A percentile compares a stretch with the other conserved stretches of the same genome.
Evolutionary conservation across 768 basidiomycete species (phyloP).

Genomic region (Pisolithus microcarpus): DNA sequence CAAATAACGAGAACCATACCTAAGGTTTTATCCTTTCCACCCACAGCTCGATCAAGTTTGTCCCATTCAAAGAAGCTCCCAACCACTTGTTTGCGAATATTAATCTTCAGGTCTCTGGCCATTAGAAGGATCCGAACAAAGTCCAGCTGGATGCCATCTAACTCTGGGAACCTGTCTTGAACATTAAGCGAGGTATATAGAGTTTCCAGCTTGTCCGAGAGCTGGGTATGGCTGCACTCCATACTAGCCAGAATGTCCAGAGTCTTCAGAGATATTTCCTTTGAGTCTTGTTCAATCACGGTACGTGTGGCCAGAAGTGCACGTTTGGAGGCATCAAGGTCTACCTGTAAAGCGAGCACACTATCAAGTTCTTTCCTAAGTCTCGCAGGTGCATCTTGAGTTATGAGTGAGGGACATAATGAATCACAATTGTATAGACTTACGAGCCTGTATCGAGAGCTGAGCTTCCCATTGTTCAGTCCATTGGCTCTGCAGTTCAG

Average conservation of each 20-base stretch:
- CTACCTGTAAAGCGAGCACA: slow-evolving; percentile 25
- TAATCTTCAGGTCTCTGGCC: slow-evolving; percentile 34
- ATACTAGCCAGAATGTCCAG: slow-evolving; percentile 15
- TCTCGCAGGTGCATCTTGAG: slow-evolving; percentile 23
- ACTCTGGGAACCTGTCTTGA: slow-evolving; percentile 25
- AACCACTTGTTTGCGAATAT: slow-evolving; percentile 28
- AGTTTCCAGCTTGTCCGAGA: slow-evolving; percentile 21
- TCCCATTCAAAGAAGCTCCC: slow-evolving; percentile 34
- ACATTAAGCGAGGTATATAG: slow-evolving; percentile 32
- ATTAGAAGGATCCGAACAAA: slow-evolving; percentile 29
- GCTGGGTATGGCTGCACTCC: slow-evolving; percentile 11
- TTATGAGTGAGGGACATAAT: slow-evolving; percentile 8
- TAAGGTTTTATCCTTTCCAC: slow-evolving; percentile 20
- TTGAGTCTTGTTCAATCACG: slow-evolving; percentile 1
- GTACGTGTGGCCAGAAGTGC: slow-evolving; percentile 11
- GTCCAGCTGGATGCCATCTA: slow-evolving; percentile 20
- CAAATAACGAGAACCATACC: neutral
- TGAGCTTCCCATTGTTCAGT: neutral
- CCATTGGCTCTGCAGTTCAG: neutral
- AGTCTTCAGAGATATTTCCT: neutral
- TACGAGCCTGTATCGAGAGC: slow-evolving; percentile 4
- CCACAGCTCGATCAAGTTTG: slow-evolving; percentile 26
- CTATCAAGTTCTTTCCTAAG: slow-evolving; percentile 4
- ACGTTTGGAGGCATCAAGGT: slow-evolving; percentile 19
- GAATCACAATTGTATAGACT: neutral